These are phyloP conservation scores for Cadophora malorum DNA, from an alignment of 2,329 filamentous ascomycete genomes.

Conservation along the genomic window DNA sequence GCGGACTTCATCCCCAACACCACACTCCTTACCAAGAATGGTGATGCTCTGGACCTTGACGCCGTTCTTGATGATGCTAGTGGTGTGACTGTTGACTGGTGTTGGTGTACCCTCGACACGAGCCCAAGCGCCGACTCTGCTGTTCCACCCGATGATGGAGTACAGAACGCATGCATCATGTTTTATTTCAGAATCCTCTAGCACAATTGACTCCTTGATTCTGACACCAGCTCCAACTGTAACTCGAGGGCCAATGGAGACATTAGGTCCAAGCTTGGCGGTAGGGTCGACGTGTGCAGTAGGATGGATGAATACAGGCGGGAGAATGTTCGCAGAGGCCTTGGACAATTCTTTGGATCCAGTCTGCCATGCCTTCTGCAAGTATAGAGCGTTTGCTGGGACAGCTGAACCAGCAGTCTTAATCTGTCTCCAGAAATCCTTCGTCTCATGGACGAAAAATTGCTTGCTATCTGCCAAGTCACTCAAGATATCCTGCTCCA, in stretches of 20 bases:
- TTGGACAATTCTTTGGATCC: slow-evolving; percentile 81
- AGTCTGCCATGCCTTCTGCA: slow-evolving; percentile 89
- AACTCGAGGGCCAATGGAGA: slow-evolving; percentile 91
- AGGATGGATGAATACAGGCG: slow-evolving; percentile 95
- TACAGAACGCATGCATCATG: slow-evolving; percentile 96
- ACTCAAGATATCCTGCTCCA: slow-evolving; percentile 96
- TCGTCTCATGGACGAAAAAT: slow-evolving; percentile 98
- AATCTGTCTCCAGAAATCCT: slow-evolving; percentile 99
- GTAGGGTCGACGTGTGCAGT: slow-evolving; percentile 89
- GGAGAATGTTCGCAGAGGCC: slow-evolving; percentile 85
- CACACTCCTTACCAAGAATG: slow-evolving; percentile 95
- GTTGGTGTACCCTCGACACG: slow-evolving; percentile 95
- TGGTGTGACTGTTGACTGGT: slow-evolving; percentile 85
- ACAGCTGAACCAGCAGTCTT: slow-evolving; percentile 98
- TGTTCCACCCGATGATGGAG: slow-evolving; percentile 96
- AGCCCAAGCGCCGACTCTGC: slow-evolving; percentile 96
- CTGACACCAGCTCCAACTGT: slow-evolving; percentile 85
- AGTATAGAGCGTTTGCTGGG: slow-evolving; percentile 93
- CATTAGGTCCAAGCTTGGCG: slow-evolving; percentile 95
- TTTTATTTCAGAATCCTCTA: slow-evolving; percentile 94
- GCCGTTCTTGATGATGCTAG: slow-evolving; percentile 95
- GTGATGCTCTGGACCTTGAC: slow-evolving; percentile 99
- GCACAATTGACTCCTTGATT: slow-evolving; percentile 93
- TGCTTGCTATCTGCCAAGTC: slow-evolving; percentile 96
- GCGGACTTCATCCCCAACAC: slow-evolving; percentile 89